Base-by-base conservation (phyloP, 495 filamentous ascomycete species). In the Cercophora sp. region DNA sequence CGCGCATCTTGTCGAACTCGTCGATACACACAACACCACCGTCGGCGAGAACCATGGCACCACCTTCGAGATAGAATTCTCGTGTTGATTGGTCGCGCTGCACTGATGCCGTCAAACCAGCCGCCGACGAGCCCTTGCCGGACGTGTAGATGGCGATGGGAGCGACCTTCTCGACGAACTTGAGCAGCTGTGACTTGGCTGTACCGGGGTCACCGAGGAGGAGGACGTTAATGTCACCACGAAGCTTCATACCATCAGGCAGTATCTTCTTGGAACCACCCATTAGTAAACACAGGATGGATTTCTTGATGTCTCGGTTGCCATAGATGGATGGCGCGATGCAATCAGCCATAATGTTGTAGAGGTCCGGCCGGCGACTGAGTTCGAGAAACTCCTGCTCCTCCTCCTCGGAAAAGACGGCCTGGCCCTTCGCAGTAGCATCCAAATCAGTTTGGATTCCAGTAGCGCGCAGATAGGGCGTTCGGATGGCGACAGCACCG, bases 1-100 rank as follows among this genome's bases (percentile, higher is more conserved):
- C 94, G 52, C 94, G 81, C 94, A 99, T 99, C 76, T 99, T 99
- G 74, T 99, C 94, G 67, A 99, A 99, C 70, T 99, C 94, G 66
- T 99, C 94, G 69, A 99, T 99, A 73, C 94, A 99, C 18, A 97
- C 94, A 6, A 97, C 94, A 62, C 94, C 94, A 10, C 91, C 91
- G 60, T 99, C 94, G 2, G 94, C 94, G 22, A 99, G 82, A 27
- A 99, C 94, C 94, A 99, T 97, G 26, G 94, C 94, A 67, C 94
- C 94, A 48, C 94, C 94, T 76, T 99, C 94, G 3, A 99, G 82
- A 64, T 97, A 97, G 69, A 99, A 97, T 68, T 99, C 93, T 40
- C 94, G 85, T 0, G 94, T 96, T 15, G 83, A 85, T 13, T 83
- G 82, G 63, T 99, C 94, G 25, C 94, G 84, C 62, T 97, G 94